phyloP scores from a whole-genome alignment of 495 filamentous ascomycete genomes.

The Poronia punctata region DNA sequence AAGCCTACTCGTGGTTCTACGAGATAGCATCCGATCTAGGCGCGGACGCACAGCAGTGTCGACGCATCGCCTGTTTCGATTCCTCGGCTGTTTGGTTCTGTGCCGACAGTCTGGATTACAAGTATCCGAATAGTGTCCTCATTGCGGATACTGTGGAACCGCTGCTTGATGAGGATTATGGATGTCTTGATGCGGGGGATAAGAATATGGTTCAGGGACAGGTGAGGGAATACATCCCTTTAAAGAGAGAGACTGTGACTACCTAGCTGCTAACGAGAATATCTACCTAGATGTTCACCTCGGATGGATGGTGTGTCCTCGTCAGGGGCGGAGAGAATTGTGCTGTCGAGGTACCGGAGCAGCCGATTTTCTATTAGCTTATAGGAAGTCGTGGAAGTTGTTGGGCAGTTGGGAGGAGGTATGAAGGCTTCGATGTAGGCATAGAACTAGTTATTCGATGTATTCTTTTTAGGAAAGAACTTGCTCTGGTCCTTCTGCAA shows the following conservation, averaged over 20 bases:
- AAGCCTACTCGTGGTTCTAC: slow-evolving; percentile 9
- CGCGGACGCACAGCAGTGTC: slow-evolving; percentile 10
- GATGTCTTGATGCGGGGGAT: slow-evolving; percentile 6
- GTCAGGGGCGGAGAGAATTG: slow-evolving; percentile 9
- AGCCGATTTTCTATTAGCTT: slow-evolving; percentile 5
- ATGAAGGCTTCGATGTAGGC: too few relatives aligned
- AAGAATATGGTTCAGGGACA: slow-evolving; percentile 4
- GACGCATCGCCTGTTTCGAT: slow-evolving; percentile 5
- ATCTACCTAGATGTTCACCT: slow-evolving; percentile 2
- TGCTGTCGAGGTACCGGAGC: slow-evolving; percentile 2
- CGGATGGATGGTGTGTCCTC: slow-evolving; percentile 5
- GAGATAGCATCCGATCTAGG: slow-evolving; percentile 5
- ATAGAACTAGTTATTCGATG: too few relatives aligned
- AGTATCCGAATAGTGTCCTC: slow-evolving; percentile 3
- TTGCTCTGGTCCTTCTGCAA: too few relatives aligned
- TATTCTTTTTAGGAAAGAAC: too few relatives aligned
- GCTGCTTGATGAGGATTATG: slow-evolving; percentile 6
- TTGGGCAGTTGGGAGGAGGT: neutral
- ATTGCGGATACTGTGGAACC: slow-evolving; percentile 10
- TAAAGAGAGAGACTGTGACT: too few relatives aligned
- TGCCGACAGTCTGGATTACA: slow-evolving; percentile 5
- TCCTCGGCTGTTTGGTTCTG: slow-evolving; percentile 8
- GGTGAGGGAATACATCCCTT: too few relatives aligned
- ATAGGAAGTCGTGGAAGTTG: neutral
- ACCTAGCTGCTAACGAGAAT: neutral